Base-by-base conservation (phyloP, 805 yeast genomes). In the Candida vaughaniae region DNA sequence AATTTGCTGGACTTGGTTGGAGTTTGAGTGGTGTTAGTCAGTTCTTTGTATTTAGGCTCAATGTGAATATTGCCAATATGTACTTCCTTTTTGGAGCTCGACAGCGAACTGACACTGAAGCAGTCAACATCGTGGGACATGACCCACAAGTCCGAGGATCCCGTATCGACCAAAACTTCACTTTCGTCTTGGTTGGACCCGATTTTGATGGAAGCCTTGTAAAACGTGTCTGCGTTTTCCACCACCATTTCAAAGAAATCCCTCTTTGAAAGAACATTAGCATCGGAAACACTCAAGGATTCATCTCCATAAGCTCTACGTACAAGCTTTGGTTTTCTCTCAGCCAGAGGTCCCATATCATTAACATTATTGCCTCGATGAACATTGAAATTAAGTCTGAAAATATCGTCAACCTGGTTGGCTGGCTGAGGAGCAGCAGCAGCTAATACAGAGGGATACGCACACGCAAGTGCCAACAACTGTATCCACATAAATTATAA, bases 81-180 rank as follows among this genome's bases (percentile, higher is more conserved):
- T n/a, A 41, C 38, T 12, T 27, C 38, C 16, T 29, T 40, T 22
- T 32, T 36, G 6, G 16, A 15, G 10, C 23, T 20, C 3, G 25
- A 6, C 8, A 25, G 19, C 12, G 33, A 25, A 2, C 30, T 10
- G 7, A 20, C 29, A 4, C 39, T 34, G 17, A 22, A 27, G 41
- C 69, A 62, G 4, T 29, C 31, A 4, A 59, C 50, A 27, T 62
- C 59, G 31, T 49, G 53, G 15, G 64, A 45, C 65, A 63, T 62
- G 25, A 67, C 53, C 73, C 73, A 67, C 36, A 67, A 53, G 45
- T 67, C 73, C 7, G 69, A 60, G 5, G 71, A 63, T 3, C 71
- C 73, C 17, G 71, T 67, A 45, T 66, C 71, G 8, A 67, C 57
- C 43, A 63, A 51, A 2, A 65, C 67, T 7, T 53, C 49, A 8